These are phyloP conservation scores for Acanthamoeba healyi DNA, from an alignment of 208 protist genomes.

Conservation along the genomic window DNA sequence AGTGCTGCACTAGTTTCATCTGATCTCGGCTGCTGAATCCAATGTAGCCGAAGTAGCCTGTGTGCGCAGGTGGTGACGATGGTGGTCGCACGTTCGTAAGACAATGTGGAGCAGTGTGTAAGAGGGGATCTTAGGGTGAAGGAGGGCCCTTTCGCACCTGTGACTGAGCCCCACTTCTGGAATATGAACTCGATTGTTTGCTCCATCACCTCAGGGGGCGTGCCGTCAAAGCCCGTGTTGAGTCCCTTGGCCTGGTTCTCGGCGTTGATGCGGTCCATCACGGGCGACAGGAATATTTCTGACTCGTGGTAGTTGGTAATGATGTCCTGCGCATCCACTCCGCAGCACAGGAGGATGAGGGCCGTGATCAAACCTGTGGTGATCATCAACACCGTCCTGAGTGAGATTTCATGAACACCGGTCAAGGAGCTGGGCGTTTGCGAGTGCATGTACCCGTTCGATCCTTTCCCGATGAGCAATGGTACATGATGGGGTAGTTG, in stretches of 20 bases:
- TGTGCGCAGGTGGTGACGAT: no score
- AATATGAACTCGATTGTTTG: constrained; percentile 52
- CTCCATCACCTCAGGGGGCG: constrained; percentile 41
- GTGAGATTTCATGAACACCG: neutral
- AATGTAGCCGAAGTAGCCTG: neutral
- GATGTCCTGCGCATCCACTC: constrained; percentile 13
- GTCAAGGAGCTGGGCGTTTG: no score
- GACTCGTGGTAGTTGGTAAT: constrained; percentile 58
- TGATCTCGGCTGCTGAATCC: neutral
- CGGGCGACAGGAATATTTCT: neutral
- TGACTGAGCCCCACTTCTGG: constrained; percentile 43
- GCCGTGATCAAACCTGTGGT: constrained; percentile 59
- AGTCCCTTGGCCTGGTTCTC: constrained; percentile 51
- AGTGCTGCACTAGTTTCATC: neutral
- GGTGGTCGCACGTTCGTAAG: no score
- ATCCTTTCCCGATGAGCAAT: constrained; percentile 68
- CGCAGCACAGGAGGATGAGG: constrained; percentile 49
- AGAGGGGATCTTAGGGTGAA: neutral
- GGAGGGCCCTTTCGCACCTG: neutral
- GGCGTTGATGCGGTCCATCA: constrained; percentile 55
- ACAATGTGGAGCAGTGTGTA: no score
- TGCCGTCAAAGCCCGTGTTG: constrained; percentile 43
- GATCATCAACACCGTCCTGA: neutral
- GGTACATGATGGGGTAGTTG: constrained; percentile 73
- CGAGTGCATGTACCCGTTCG: neutral